Conservation (phyloP, 805 yeast species). For the Candida pseudoglaebosa region DNA sequence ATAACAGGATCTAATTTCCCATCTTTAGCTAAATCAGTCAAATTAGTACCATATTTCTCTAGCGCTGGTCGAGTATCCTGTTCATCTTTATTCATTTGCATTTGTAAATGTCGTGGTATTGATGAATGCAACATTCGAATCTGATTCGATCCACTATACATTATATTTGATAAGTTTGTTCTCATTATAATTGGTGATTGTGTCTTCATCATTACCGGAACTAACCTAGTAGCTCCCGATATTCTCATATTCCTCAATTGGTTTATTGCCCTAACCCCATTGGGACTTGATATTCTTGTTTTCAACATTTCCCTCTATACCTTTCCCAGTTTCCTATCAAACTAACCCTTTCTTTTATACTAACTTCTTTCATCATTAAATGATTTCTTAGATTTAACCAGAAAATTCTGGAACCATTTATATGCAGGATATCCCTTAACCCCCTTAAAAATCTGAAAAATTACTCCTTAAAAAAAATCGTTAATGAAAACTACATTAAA, state of each 20-base stretch:
- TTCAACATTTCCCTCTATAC: constrained; percentile 1
- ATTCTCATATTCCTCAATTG: neutral
- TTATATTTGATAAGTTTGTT: neutral
- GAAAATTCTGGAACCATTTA: neutral
- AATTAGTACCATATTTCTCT: constrained; percentile 78
- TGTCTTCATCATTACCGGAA: neutral
- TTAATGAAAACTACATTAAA: too few species aligned
- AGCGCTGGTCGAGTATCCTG: constrained; percentile 65
- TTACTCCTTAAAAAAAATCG: too few species aligned
- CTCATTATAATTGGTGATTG: neutral
- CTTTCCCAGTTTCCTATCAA: neutral
- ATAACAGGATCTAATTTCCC: constrained; percentile 96
- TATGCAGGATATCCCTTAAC: neutral
- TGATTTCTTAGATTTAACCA: neutral
- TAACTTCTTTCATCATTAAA: neutral
- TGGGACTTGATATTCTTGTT: neutral
- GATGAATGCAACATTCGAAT: constrained; percentile 20
- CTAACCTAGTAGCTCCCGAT: neutral
- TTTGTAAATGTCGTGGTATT: constrained; percentile 24
- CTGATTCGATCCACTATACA: neutral
- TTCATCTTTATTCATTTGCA: constrained; percentile 40
- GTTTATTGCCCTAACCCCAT: neutral
- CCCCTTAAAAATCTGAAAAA: neutral
- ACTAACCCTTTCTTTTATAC: neutral
- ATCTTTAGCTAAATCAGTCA: constrained; percentile 80